Evolutionary conservation across 2,329 filamentous ascomycete species (phyloP).

Genomic region (Allantophomopsis cytisporea): DNA sequence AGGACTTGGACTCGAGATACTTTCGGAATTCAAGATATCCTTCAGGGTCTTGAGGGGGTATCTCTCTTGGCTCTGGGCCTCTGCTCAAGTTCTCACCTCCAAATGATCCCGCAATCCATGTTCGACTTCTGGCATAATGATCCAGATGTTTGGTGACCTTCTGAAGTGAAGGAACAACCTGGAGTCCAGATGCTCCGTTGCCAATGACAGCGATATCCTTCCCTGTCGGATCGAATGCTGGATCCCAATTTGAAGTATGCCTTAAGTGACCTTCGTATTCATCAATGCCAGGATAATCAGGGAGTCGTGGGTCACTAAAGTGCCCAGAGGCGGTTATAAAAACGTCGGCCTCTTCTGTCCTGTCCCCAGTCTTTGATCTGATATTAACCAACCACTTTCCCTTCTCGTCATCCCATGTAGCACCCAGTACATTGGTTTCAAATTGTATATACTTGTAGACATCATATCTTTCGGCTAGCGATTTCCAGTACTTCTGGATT

Average conservation of each 20-base stretch:
- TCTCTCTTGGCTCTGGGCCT: constrained; percentile 28
- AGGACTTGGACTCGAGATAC: constrained; percentile 43
- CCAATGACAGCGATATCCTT: constrained; percentile 44
- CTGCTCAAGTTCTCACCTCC: constrained; percentile 28
- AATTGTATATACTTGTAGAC: constrained; percentile 43
- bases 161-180: constrained; percentile 38
- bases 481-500: constrained; percentile 52
- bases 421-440: constrained; percentile 16
- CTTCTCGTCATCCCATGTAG: constrained; percentile 16
- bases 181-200: constrained; percentile 47
- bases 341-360: constrained; percentile 22
- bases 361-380: constrained; percentile 14
- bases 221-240: constrained; percentile 31
- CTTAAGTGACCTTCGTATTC: constrained; percentile 38
- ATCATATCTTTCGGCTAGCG: constrained; percentile 44
- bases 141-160: constrained; percentile 35
- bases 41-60: constrained; percentile 38
- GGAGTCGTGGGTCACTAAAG: constrained; percentile 3
- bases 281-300: constrained; percentile 17
- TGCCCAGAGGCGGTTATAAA: constrained; percentile 33
- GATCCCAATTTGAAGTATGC: constrained; percentile 45
- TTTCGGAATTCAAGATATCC: constrained; percentile 45
- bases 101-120: constrained; percentile 53
- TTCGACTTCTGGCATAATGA: constrained; percentile 49
- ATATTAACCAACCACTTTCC: constrained; percentile 16